Conservation (phyloP, 2,329 filamentous ascomycete genomes). For the Xylaria digitata region DNA sequence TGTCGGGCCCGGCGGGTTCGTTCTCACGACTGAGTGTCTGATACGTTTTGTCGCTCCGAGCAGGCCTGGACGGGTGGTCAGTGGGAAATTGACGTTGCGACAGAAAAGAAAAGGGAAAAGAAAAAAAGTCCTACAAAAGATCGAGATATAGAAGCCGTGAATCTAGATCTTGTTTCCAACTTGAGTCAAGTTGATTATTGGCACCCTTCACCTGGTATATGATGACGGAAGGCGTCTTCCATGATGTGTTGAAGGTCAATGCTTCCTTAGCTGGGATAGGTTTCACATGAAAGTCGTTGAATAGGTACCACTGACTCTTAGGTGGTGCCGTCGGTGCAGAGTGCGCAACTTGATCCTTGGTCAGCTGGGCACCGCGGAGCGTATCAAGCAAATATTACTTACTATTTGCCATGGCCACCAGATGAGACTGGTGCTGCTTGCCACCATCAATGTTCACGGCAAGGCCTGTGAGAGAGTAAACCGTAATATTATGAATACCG, state of each 20-base stretch:
- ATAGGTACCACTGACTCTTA: slow-evolving; percentile 88
- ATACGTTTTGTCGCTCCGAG: slow-evolving; percentile 66
- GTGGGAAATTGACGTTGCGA: slow-evolving; percentile 12
- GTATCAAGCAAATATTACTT: slow-evolving; percentile 43
- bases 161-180: slow-evolving; percentile 87
- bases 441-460: slow-evolving; percentile 90
- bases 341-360: slow-evolving; percentile 66
- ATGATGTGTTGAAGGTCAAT: slow-evolving; percentile 85
- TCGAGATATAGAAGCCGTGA: slow-evolving; percentile 86
- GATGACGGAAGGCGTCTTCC: slow-evolving; percentile 92
- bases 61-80: slow-evolving; percentile 53
- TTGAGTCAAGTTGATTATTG: slow-evolving; percentile 84
- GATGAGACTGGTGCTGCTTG: slow-evolving; percentile 86
- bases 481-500: slow-evolving; percentile 81
- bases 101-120: neutral
- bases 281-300: slow-evolving; percentile 95
- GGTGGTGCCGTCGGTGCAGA: slow-evolving; percentile 68
- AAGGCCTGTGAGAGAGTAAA: slow-evolving; percentile 92
- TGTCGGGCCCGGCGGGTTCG: slow-evolving; percentile 77
- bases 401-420: slow-evolving; percentile 92
- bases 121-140: slow-evolving; percentile 56
- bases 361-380: slow-evolving; percentile 42
- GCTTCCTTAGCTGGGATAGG: slow-evolving; percentile 85
- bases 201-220: slow-evolving; percentile 85
- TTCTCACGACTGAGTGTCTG: slow-evolving; percentile 64